These are phyloP conservation scores for Lipomyces yamadae DNA, from an alignment of 805 yeast species.

Conservation along the genomic window DNA sequence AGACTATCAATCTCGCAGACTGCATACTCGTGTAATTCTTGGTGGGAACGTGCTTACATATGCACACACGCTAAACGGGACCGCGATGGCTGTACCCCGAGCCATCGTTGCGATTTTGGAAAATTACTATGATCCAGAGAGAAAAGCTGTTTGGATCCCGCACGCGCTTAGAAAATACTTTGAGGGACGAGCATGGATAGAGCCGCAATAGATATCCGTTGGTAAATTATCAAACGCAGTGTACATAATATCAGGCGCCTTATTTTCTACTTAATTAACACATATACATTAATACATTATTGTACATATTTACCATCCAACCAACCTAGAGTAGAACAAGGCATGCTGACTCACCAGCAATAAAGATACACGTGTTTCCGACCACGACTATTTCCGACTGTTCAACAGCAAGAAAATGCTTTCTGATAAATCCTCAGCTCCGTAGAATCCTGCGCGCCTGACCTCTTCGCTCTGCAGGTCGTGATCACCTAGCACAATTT, in stretches of 20 bases:
- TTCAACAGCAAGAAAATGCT: slow-evolving; percentile 59
- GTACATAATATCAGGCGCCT: background rate
- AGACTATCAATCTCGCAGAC: slow-evolving; percentile 85
- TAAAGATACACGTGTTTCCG: background rate
- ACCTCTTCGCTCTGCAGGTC: slow-evolving; percentile 88
- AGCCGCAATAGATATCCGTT: slow-evolving; percentile 13
- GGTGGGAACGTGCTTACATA: slow-evolving; percentile 47
- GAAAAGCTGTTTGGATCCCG: slow-evolving; percentile 65
- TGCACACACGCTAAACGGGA: slow-evolving; percentile 89
- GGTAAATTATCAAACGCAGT: background rate
- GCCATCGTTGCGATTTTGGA: slow-evolving; percentile 89
- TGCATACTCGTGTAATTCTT: slow-evolving; percentile 64
- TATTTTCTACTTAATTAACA: background rate
- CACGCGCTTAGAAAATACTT: slow-evolving; percentile 68
- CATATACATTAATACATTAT: background rate
- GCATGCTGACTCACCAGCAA: background rate
- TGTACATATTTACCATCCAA: background rate
- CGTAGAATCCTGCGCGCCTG: slow-evolving; percentile 80
- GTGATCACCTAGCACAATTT: slow-evolving; percentile 86
- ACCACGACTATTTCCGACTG: slow-evolving; percentile 9
- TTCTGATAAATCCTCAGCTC: slow-evolving; percentile 72
- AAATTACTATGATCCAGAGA: slow-evolving; percentile 69
- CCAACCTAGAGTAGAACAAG: background rate
- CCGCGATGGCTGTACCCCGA: slow-evolving; percentile 94
- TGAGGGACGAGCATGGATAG: slow-evolving; percentile 61